Percentiles rank a stretch among this genome's conserved stretches.
Conservation (phyloP, 257 asterid genomes). For the Leptodermis oblonga region DNA sequence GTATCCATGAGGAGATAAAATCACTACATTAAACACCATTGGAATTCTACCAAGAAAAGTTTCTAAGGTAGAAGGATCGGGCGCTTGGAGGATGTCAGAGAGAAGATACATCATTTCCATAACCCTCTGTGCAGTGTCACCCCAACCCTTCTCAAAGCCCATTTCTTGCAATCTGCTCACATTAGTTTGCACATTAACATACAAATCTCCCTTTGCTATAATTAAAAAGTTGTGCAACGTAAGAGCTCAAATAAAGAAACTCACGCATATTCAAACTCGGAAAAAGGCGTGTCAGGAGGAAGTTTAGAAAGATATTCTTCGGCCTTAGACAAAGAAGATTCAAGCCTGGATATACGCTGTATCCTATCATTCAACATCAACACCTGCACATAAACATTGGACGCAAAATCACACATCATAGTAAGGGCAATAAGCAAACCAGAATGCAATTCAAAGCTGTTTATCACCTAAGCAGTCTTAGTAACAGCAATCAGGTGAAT, state of each 20-base stretch:
- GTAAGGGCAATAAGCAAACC: neutral
- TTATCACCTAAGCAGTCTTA: neutral
- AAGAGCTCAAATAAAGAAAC: constrained; percentile 18
- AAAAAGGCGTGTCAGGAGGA: constrained; percentile 58
- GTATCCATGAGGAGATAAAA: constrained; percentile 88
- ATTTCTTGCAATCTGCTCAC: constrained; percentile 78
- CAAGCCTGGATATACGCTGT: constrained; percentile 71
- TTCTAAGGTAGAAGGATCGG: constrained; percentile 83
- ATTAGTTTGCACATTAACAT: neutral
- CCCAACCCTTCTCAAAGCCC: constrained; percentile 99
- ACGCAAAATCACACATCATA: neutral
- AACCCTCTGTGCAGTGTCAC: constrained; percentile 72
- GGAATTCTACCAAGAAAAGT: constrained; percentile 92
- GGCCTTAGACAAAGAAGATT: constrained; percentile 65
- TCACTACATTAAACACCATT: constrained; percentile 90
- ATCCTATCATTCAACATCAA: constrained; percentile 92
- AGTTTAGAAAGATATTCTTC: constrained; percentile 69
- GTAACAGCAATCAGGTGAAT: neutral
- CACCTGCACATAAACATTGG: constrained; percentile 33
- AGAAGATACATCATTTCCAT: constrained; percentile 84
- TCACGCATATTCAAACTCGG: constrained; percentile 79
- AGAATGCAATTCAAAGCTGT: neutral
- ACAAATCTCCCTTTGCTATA: neutral
- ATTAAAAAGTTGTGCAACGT: neutral
- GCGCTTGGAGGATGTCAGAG: constrained; percentile 93